phyloP scores from a whole-genome alignment of 306 rosid genomes.

The Cucumis cinereus region DNA sequence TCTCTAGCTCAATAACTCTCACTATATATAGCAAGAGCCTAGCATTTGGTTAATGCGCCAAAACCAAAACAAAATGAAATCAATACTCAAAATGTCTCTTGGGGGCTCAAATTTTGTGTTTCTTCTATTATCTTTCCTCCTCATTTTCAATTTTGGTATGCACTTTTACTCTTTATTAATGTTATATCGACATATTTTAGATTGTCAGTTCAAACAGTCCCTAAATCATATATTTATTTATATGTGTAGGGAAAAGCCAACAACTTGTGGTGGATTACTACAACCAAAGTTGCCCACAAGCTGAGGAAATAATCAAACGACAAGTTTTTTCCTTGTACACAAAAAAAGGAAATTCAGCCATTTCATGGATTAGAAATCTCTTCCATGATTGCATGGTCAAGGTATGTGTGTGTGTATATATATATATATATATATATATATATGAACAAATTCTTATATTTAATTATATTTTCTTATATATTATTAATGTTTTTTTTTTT shows the following conservation, averaged over 20 bases:
- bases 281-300: constrained; percentile 50
- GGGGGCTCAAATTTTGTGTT: neutral
- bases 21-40: neutral
- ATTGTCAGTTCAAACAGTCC: too few species aligned
- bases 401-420: constrained; percentile 25
- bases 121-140: neutral
- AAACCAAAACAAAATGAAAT: neutral
- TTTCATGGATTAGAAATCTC: constrained; percentile 85
- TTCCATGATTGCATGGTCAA: constrained; percentile 84
- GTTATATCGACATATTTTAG: too few species aligned
- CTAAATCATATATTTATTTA: too few species aligned
- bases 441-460: neutral
- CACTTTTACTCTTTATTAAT: neutral
- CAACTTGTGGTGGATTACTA: constrained; percentile 39
- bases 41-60: neutral
- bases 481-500: neutral
- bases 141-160: neutral
- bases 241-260: constrained; percentile 41
- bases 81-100: neutral
- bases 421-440: neutral
- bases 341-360: constrained; percentile 70
- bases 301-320: constrained; percentile 59
- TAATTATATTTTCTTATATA: too few species aligned
- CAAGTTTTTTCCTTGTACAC: constrained; percentile 39
- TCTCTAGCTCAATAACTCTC: neutral